These are phyloP conservation scores for Penicillium diatomitis DNA, from an alignment of 495 filamentous ascomycete genomes.

Conservation along the genomic window DNA sequence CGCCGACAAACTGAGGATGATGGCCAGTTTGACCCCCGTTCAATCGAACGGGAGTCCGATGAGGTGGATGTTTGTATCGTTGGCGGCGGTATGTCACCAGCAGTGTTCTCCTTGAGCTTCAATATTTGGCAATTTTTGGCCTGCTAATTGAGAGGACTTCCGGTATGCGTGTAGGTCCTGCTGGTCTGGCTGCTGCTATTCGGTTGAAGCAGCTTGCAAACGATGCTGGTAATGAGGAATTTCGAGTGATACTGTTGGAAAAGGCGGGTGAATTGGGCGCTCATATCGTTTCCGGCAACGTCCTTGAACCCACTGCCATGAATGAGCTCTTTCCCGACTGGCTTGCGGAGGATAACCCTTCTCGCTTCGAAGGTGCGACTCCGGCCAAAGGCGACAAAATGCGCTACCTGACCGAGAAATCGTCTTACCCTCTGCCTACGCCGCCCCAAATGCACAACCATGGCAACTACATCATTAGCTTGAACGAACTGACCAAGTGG, in stretches of 20 bases:
- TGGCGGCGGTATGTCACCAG: slow-evolving; percentile 58
- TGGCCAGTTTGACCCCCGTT: slow-evolving; percentile 61
- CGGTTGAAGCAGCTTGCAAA: slow-evolving; percentile 92
- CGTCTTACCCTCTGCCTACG: slow-evolving; percentile 67
- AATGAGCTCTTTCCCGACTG: slow-evolving; percentile 92
- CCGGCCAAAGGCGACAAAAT: slow-evolving; percentile 77
- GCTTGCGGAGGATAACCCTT: slow-evolving; percentile 77
- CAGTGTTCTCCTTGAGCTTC: too few relatives aligned
- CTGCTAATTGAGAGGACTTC: neutral
- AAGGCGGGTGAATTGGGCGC: slow-evolving; percentile 94
- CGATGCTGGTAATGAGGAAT: slow-evolving; percentile 91
- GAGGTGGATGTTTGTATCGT: slow-evolving; percentile 96
- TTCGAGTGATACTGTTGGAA: slow-evolving; percentile 84
- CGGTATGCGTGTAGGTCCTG: slow-evolving; percentile 50
- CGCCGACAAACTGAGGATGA: slow-evolving; percentile 45
- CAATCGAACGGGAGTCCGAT: slow-evolving; percentile 78
- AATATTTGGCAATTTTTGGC: neutral
- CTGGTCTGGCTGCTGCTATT: slow-evolving; percentile 88
- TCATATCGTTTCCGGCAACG: slow-evolving; percentile 92
- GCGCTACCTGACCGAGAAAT: slow-evolving; percentile 85
- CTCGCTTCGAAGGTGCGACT: slow-evolving; percentile 74
- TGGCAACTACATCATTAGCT: slow-evolving; percentile 92
- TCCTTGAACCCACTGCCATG: slow-evolving; percentile 82
- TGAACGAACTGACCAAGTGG: slow-evolving; percentile 94
- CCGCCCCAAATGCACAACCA: slow-evolving; percentile 98